phyloP scores from a whole-genome alignment of 2,329 filamentous ascomycete genomes.

The Fusarium sarcochroum region DNA sequence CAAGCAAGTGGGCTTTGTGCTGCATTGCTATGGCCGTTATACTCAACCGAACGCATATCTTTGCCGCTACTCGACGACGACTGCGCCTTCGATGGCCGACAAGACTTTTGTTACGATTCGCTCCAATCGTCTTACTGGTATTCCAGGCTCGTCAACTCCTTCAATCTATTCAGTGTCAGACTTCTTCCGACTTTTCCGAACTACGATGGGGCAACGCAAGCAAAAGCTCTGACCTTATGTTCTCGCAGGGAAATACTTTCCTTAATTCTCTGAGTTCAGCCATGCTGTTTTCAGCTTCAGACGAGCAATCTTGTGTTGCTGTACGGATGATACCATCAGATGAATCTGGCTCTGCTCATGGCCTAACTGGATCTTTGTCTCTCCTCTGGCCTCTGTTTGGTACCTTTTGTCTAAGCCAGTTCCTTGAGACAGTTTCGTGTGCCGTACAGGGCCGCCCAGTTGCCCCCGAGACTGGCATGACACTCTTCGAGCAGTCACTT shows the following conservation, averaged over 20 bases:
- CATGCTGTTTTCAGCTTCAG: slow-evolving; percentile 80
- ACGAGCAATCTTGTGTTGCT: slow-evolving; percentile 80
- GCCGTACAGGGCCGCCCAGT: slow-evolving; percentile 86
- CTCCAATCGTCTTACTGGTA: slow-evolving; percentile 78
- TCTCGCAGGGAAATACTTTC: slow-evolving; percentile 76
- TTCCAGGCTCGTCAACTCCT: slow-evolving; percentile 79
- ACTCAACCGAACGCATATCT: slow-evolving; percentile 92
- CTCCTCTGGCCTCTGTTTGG: slow-evolving; percentile 82
- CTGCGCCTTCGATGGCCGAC: slow-evolving; percentile 82
- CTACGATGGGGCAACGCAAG: slow-evolving; percentile 78
- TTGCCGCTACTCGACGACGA: slow-evolving; percentile 87
- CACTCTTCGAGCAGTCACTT: slow-evolving; percentile 93
- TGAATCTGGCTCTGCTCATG: slow-evolving; percentile 62
- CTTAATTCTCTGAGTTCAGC: slow-evolving; percentile 80
- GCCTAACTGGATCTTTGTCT: slow-evolving; percentile 83
- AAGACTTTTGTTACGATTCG: slow-evolving; percentile 77
- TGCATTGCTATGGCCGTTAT: slow-evolving; percentile 90
- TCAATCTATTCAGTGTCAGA: slow-evolving; percentile 93
- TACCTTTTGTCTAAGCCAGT: slow-evolving; percentile 81
- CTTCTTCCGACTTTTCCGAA: slow-evolving; percentile 78
- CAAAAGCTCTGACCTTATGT: slow-evolving; percentile 77
- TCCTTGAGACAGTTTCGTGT: slow-evolving; percentile 89
- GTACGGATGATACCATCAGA: slow-evolving; percentile 77
- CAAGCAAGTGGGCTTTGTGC: slow-evolving; percentile 90
- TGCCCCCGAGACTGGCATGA: slow-evolving; percentile 93